Evolutionary conservation across 2,329 filamentous ascomycete genomes (phyloP), one percentile per base, ranked within the genome.

Genomic region (Phaeosphaeriaceae sp.): DNA sequence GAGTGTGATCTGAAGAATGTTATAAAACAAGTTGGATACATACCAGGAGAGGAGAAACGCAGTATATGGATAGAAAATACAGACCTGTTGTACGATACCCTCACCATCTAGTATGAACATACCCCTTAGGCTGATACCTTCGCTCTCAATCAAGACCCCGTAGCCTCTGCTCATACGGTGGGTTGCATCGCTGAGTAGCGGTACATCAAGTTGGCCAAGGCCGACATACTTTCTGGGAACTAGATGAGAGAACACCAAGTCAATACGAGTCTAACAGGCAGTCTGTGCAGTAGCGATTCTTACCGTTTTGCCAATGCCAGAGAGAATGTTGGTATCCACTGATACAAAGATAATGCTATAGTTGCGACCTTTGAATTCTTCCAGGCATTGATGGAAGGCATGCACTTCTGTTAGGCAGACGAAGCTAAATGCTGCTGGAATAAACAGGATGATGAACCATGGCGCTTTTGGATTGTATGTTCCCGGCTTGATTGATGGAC

Each of bases 401-500:
- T 68, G 58, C 8, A 69, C 61, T 46, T 68, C 66, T 11, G 63
- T 68, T 0, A 64, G 66, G 23, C 67, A 71, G 3, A 71, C 64
- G 37, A 67, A 71, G 26, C 58, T 63, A 41, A 69, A 71, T 6
- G 67, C 66, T 3, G 62, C 62, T 5, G 67, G 66, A 6, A 68
- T 68, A 46, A 70, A 71, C 8, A 69, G 47, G 4, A 71, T 41
- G 8, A 70, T 60, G n/a, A 68, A 54, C 64, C 67, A 68, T n/a
- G 53, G 53, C 5, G 43, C 46, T 15, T 54, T 35, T 3, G 41
- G 46, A 29, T 54, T 28, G 9, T 46, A 52, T 26, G 30, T 33
- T 13, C 18, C 39, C 28, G 40, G 39, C 17, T 28, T 37, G n/a
- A 26, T 39, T 28, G 52, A 60, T 48, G 47, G 45, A 8, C 35